Evolutionary conservation across 1,139 yeast genomes (phyloP).

Genomic region (Scheffersomyces parashehatae): DNA sequence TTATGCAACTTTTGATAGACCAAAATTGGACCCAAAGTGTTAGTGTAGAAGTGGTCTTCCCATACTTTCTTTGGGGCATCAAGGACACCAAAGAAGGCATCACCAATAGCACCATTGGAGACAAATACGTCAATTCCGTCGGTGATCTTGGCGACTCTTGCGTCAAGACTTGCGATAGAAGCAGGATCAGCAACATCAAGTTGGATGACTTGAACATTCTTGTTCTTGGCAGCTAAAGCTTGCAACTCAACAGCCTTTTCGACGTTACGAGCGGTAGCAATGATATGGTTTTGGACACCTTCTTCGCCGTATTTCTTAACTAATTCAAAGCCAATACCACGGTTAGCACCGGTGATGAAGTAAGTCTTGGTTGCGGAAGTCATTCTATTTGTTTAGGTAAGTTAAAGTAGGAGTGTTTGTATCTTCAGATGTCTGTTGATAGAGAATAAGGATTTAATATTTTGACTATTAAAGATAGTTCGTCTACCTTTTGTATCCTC

Average conservation of each 20-base stretch:
- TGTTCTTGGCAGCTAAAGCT: too few species aligned
- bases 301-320: constrained; percentile 11
- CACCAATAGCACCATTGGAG: constrained; percentile 3
- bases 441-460: too few species aligned
- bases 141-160: too few species aligned
- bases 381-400: too few species aligned
- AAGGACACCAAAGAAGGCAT: background rate
- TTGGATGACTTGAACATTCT: too few species aligned
- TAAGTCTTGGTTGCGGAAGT: too few species aligned
- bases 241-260: constrained; percentile 10
- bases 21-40: constrained; percentile 4
- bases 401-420: too few species aligned
- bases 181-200: too few species aligned
- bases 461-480: too few species aligned
- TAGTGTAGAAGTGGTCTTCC: constrained; percentile 1
- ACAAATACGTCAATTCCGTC: constrained; percentile 4
- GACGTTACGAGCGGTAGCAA: constrained; percentile 17
- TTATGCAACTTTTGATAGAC: constrained; percentile 1
- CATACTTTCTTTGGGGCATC: constrained; percentile 1
- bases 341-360: constrained; percentile 19
- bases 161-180: too few species aligned
- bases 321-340: constrained; percentile 20
- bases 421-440: too few species aligned
- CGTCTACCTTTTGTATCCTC: too few species aligned
- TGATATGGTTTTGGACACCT: constrained; percentile 7